These are phyloP conservation scores for Parachaetomium inaequale DNA, from an alignment of 495 filamentous ascomycete species.

Conservation along the genomic window DNA sequence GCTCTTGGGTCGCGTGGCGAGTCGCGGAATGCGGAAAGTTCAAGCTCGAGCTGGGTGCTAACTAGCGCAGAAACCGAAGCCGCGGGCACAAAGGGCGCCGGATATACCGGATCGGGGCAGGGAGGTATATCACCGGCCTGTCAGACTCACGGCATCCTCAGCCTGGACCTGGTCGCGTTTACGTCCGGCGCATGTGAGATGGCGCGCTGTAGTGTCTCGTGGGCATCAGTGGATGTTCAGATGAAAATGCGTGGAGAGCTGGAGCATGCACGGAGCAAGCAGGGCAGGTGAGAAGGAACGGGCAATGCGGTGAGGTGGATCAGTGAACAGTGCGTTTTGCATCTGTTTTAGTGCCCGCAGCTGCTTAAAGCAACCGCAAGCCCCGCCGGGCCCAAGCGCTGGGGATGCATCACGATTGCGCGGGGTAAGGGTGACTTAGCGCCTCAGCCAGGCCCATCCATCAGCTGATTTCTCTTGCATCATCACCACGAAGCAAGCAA, in stretches of 20 bases:
- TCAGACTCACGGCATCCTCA: neutral
- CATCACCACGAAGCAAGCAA: neutral
- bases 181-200: neutral
- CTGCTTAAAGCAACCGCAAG: conserved; percentile 16
- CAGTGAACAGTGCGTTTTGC: conserved; percentile 14
- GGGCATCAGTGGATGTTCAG: neutral
- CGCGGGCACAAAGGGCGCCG: neutral
- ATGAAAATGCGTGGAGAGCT: neutral
- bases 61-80: neutral
- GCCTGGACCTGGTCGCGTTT: neutral
- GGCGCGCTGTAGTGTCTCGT: neutral
- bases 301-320: conserved; percentile 2
- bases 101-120: neutral
- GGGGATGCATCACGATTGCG: neutral
- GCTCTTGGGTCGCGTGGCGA: conserved; percentile 4
- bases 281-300: neutral
- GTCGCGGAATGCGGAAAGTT: neutral
- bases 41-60: neutral
- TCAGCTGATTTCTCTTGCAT: neutral
- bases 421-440: neutral
- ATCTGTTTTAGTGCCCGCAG: conserved; percentile 17
- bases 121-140: neutral
- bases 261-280: neutral
- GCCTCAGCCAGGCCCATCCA: neutral
- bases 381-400: neutral